These are phyloP conservation scores for Laguncularia racemosa DNA, from an alignment of 345 rosid species.

Conservation along the genomic window DNA sequence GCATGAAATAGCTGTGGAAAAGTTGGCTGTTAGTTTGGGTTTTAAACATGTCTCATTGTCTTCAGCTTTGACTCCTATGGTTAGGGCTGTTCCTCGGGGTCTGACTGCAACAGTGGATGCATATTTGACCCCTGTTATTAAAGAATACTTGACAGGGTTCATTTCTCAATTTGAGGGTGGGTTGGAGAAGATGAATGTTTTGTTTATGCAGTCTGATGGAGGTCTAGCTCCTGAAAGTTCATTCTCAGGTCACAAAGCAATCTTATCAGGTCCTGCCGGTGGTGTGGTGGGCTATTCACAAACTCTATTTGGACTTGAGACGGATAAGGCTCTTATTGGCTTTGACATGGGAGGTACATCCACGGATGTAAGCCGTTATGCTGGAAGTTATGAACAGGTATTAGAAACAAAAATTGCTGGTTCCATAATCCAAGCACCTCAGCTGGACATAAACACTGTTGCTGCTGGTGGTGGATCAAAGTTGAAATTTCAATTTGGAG, in stretches of 20 bases:
- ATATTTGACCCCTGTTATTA: conserved; percentile 84
- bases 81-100: conserved; percentile 97
- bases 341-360: conserved; percentile 99
- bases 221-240: conserved; percentile 90
- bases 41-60: conserved; percentile 89
- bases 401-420: conserved; percentile 98
- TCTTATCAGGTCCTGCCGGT: conserved; percentile 96
- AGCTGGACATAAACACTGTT: conserved; percentile 92
- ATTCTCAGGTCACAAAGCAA: conserved; percentile 97
- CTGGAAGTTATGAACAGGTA: conserved; percentile 95
- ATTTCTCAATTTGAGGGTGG: conserved; percentile 82
- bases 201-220: conserved; percentile 98
- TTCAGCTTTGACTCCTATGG: conserved; percentile 93
- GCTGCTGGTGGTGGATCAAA: conserved; percentile 99
- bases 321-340: conserved; percentile 89
- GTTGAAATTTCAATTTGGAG: conserved; percentile 83
- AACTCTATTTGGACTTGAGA: conserved; percentile 84
- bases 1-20: conserved; percentile 79
- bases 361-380: conserved; percentile 94
- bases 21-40: conserved; percentile 70
- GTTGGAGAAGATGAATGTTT: conserved; percentile 64
- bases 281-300: conserved; percentile 98
- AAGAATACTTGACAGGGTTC: conserved; percentile 85
- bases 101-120: conserved; percentile 96
- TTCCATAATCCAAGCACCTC: conserved; percentile 94